These are phyloP conservation scores for Microcera coccophila DNA, from an alignment of 2,329 filamentous ascomycete species.

Conservation along the genomic window DNA sequence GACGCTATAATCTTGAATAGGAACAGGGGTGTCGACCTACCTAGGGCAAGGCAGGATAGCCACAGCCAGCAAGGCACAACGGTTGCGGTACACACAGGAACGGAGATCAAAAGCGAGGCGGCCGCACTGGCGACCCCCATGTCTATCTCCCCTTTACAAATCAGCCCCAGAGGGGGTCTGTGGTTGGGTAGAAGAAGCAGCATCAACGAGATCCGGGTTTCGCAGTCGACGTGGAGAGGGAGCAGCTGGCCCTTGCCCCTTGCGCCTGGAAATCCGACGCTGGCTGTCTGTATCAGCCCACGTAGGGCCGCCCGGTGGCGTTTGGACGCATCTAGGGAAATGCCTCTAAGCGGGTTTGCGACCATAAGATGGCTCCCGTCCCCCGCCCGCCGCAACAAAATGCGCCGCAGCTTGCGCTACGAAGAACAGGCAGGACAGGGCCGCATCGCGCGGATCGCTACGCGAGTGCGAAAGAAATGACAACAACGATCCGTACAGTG, in stretches of 20 bases:
- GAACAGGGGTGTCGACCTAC: constrained; percentile 3
- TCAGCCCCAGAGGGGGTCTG: background rate
- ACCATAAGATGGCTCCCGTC: background rate
- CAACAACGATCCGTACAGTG: constrained; percentile 2
- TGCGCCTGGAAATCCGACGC: background rate
- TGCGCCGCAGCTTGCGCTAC: background rate
- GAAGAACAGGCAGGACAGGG: background rate
- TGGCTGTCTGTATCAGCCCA: background rate
- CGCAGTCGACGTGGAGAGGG: background rate
- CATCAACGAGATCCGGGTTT: background rate
- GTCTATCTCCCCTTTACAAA: background rate
- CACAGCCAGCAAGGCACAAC: constrained; percentile 6
- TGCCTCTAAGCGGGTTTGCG: background rate
- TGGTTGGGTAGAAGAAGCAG: constrained; percentile 3
- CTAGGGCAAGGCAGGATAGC: constrained; percentile 10
- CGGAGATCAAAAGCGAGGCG: constrained; percentile 4
- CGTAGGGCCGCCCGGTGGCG: background rate
- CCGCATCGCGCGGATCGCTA: background rate
- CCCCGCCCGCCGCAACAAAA: background rate
- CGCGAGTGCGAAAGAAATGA: background rate
- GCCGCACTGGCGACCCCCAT: background rate
- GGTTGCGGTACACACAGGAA: constrained; percentile 4
- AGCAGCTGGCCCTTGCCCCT: background rate
- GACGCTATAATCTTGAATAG: constrained; percentile 20
- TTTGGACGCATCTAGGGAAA: background rate